A percentile compares a stretch with the other conserved stretches of the same genome.
Conservation (phyloP, 805 yeast species). For the Kodamaea kakaduensis region DNA sequence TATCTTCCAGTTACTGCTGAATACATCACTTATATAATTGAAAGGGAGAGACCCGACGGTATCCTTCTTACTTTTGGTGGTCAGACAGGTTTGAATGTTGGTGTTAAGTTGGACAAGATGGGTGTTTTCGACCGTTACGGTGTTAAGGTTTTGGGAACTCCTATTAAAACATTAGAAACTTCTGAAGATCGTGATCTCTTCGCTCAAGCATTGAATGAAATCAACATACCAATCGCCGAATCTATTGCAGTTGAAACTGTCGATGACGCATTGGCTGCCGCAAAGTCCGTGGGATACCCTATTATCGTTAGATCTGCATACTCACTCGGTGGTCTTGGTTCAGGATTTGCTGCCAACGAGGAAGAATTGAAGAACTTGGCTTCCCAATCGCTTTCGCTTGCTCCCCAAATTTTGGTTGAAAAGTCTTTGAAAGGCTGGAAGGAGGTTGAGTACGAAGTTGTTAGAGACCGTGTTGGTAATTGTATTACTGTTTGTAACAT, state of each 20-base stretch:
- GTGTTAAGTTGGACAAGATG: conserved; percentile 91
- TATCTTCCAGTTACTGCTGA: conserved; percentile 96
- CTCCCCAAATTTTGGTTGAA: conserved; percentile 95
- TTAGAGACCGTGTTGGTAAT: conserved; percentile 92
- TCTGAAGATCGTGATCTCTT: conserved; percentile 97
- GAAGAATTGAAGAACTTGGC: conserved; percentile 83
- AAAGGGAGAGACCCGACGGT: conserved; percentile 95
- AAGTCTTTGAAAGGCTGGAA: conserved; percentile 98
- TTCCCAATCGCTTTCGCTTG: conserved; percentile 79
- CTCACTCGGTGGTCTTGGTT: conserved; percentile 96
- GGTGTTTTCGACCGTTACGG: conserved; percentile 88
- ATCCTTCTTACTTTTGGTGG: conserved; percentile 96
- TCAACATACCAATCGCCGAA: conserved; percentile 93
- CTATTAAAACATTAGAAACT: conserved; percentile 90
- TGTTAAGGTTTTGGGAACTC: conserved; percentile 96
- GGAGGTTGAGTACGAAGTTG: conserved; percentile 98
- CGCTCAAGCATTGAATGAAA: conserved; percentile 92
- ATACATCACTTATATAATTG: conserved; percentile 90
- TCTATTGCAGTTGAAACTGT: conserved; percentile 92
- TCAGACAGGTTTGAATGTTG: conserved; percentile 95
- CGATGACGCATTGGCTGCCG: conserved; percentile 92
- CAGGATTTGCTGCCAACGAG: conserved; percentile 88
- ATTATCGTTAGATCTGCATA: conserved; percentile 96
- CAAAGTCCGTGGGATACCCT: conserved; percentile 84
- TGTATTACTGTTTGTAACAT: conserved; percentile 98